Evolutionary conservation across 2,329 filamentous ascomycete genomes (phyloP).

Genomic region (Pyricularia pennisetigena): DNA sequence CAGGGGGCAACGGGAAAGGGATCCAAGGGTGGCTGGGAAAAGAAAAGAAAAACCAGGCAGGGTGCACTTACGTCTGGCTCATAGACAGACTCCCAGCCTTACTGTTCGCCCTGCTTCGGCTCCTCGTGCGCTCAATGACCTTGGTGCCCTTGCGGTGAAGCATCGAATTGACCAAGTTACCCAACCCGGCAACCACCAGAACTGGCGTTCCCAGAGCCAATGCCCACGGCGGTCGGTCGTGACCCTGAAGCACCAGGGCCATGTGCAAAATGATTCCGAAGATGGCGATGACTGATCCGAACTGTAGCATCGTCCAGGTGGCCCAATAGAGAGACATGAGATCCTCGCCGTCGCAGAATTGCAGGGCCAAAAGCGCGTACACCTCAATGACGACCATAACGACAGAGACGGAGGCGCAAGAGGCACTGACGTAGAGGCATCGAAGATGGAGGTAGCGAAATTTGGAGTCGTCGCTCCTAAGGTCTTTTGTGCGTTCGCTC

Average conservation of each 20-base stretch:
- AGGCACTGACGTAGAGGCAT: slow-evolving; percentile 32
- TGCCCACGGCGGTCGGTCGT: slow-evolving; percentile 48
- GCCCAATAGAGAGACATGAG: slow-evolving; percentile 52
- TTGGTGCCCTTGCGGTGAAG: slow-evolving; percentile 22
- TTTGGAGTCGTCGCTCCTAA: background rate
- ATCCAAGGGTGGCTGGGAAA: background rate
- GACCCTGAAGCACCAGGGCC: slow-evolving; percentile 36
- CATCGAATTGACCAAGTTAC: slow-evolving; percentile 34
- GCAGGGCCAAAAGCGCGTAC: slow-evolving; percentile 40
- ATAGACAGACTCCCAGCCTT: slow-evolving; percentile 3
- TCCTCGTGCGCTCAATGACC: slow-evolving; percentile 20
- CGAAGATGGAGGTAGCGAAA: slow-evolving; percentile 9
- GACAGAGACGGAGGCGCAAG: slow-evolving; percentile 33
- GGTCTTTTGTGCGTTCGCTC: background rate
- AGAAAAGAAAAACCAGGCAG: background rate
- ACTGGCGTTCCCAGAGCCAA: slow-evolving; percentile 51
- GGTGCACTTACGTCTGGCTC: slow-evolving; percentile 5
- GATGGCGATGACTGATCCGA: slow-evolving; percentile 49
- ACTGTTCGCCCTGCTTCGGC: slow-evolving; percentile 2
- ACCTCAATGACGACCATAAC: slow-evolving; percentile 42
- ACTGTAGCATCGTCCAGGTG: slow-evolving; percentile 50
- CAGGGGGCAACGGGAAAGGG: background rate
- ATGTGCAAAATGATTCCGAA: slow-evolving; percentile 44
- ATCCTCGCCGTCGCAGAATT: slow-evolving; percentile 52
- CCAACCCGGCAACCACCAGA: slow-evolving; percentile 44